Evolutionary conservation across 2,329 filamentous ascomycete species (phyloP).

Genomic region (Ophiostoma piceae): DNA sequence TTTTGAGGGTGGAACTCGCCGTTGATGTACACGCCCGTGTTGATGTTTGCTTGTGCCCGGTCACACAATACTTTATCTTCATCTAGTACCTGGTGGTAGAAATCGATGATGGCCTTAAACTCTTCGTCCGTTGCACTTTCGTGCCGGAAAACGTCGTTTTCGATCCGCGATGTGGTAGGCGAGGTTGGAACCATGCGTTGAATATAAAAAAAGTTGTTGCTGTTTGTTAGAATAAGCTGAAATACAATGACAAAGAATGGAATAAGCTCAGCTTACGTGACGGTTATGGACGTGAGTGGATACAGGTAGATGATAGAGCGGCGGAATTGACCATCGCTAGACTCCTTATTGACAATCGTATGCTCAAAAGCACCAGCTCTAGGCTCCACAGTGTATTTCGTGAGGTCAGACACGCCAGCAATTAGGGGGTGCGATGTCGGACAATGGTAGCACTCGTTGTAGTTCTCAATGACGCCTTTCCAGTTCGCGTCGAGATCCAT

Average conservation of each 20-base stretch:
- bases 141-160: conserved; percentile 49
- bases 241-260: neutral
- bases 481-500: conserved; percentile 38
- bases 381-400: conserved; percentile 39
- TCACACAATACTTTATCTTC: conserved; percentile 50
- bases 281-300: conserved; percentile 38
- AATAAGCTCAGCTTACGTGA: conserved; percentile 35
- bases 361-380: conserved; percentile 27
- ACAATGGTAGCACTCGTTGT: conserved; percentile 48
- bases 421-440: conserved; percentile 45
- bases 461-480: conserved; percentile 44
- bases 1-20: conserved; percentile 49
- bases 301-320: conserved; percentile 38
- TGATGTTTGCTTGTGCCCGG: conserved; percentile 46
- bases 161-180: conserved; percentile 41
- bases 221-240: conserved; percentile 24
- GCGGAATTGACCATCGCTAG: conserved; percentile 22
- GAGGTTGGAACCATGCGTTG: conserved; percentile 46
- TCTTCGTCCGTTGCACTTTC: conserved; percentile 43
- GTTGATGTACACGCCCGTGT: conserved; percentile 46
- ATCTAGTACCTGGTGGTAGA: conserved; percentile 48
- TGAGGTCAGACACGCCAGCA: conserved; percentile 41
- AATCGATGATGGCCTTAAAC: conserved; percentile 43
- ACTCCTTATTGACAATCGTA: conserved; percentile 25
- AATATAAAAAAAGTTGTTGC: conserved; percentile 47